Evolutionary conservation across 1,139 yeast genomes (phyloP).

Genomic region (Saccharomycopsis hybrid): DNA sequence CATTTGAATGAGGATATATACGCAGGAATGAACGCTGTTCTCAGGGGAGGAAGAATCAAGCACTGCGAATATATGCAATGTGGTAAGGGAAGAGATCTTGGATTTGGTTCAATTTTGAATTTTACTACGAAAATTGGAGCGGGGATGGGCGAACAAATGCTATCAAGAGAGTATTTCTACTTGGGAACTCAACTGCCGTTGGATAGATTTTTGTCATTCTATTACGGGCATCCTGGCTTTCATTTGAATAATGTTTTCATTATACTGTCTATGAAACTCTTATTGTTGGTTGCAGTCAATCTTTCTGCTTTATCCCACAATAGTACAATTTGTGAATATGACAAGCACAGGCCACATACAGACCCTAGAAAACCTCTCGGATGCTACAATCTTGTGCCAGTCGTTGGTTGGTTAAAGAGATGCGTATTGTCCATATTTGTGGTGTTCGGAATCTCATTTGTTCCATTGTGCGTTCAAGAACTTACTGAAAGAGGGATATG

Average conservation of each 20-base stretch:
- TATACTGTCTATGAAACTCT: constrained; percentile 64
- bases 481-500: constrained; percentile 68
- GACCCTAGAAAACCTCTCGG: constrained; percentile 63
- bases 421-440: constrained; percentile 78
- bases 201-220: constrained; percentile 76
- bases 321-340: constrained; percentile 49
- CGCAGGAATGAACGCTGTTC: constrained; percentile 81
- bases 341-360: constrained; percentile 49
- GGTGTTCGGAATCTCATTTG: constrained; percentile 76
- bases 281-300: constrained; percentile 60
- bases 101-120: constrained; percentile 76
- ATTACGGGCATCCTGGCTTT: constrained; percentile 89
- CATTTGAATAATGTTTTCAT: constrained; percentile 79
- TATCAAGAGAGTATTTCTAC: constrained; percentile 79
- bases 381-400: constrained; percentile 69
- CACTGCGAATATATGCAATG: constrained; percentile 88
- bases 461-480: constrained; percentile 77
- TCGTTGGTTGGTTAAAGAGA: constrained; percentile 71
- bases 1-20: constrained; percentile 87
- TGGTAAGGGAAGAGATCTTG: constrained; percentile 87
- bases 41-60: constrained; percentile 80
- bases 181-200: constrained; percentile 74
- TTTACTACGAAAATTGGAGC: constrained; percentile 89
- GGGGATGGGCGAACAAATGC: constrained; percentile 90
- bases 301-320: constrained; percentile 63